Percentiles rank a stretch among this genome's conserved stretches.
Conservation (phyloP, 2,329 filamentous ascomycete species). For the Daldinia sp. region DNA sequence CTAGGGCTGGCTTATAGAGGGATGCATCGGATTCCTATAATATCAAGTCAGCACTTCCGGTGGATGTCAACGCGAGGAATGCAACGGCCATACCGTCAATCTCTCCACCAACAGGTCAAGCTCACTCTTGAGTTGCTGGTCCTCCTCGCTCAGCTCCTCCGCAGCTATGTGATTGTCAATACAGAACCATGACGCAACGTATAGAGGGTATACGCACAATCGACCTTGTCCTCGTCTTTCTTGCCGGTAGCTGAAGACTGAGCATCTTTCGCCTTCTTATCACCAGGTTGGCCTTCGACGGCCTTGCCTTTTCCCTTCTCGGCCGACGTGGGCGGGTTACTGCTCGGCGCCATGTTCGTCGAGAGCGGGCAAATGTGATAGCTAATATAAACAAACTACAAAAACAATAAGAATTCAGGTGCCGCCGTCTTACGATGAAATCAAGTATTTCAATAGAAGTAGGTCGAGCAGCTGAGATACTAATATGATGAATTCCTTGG, state of each 20-base stretch:
- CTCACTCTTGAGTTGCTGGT: slow-evolving; percentile 97
- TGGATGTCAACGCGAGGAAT: neutral
- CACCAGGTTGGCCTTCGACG: slow-evolving; percentile 69
- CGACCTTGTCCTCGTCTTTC: slow-evolving; percentile 74
- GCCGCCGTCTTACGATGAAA: slow-evolving; percentile 26
- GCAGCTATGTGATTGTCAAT: slow-evolving; percentile 53
- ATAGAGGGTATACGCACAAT: slow-evolving; percentile 49
- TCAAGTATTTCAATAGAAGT: slow-evolving; percentile 1
- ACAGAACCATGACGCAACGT: slow-evolving; percentile 29
- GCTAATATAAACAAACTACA: slow-evolving; percentile 26
- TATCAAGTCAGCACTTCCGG: slow-evolving; percentile 20
- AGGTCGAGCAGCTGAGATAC: slow-evolving; percentile 4
- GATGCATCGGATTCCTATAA: slow-evolving; percentile 81
- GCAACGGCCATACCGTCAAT: slow-evolving; percentile 71
- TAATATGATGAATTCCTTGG: neutral
- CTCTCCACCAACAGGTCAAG: slow-evolving; percentile 98
- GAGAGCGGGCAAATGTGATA: slow-evolving; percentile 34
- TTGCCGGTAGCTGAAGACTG: slow-evolving; percentile 76
- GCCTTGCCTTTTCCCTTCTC: slow-evolving; percentile 99
- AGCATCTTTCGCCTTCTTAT: slow-evolving; percentile 72
- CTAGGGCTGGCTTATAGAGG: slow-evolving; percentile 90
- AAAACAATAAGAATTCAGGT: slow-evolving; percentile 31
- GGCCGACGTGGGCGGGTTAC: slow-evolving; percentile 81
- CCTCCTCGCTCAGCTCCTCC: slow-evolving; percentile 97
- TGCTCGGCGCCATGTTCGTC: slow-evolving; percentile 87